Evolutionary conservation across 2,329 filamentous ascomycete species (phyloP), one percentile per base, ranked within the genome.

Genomic region (Diplodia corticola): DNA sequence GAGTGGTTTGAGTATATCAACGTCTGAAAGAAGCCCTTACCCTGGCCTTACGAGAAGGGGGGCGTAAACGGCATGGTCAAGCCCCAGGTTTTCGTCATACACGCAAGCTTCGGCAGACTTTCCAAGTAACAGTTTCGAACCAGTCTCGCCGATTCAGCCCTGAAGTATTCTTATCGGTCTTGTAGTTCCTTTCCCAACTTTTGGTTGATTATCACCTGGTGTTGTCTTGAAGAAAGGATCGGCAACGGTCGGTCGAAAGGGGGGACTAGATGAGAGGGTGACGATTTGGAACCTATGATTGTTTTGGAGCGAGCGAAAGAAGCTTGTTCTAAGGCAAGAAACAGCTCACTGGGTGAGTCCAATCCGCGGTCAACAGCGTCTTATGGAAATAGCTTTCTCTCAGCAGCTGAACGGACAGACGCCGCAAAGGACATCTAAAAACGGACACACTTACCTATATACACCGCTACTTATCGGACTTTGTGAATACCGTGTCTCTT

Each of bases 1-100:
- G 91, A 90, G 72, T 99, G 95, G 95, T 97, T 97, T 73, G 85
- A 81, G 67, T 89, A 96, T 83, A 97, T 99, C 75, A 88, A 88
- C 55, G 88, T 84, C 74, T 99, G 95, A 94, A 98, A 98, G 84
- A 77, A 86, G 75, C 91, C 91, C 71, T 97, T 95, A 88, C 94
- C 95, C 5, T 89, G 96, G 70, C 84, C 89, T 65, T 98, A 93
- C 74, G 93, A 96, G 80, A 89, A 86, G 70, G 88, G 93, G 64
- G 89, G 90, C 67, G 83, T 87, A 53, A 85, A 88, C 26, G 92
- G 91, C 37, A 80, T 91, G 68, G 97, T 98, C 82, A 98, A 98
- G 84, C 95, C 95, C 9, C 95, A 99, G 82, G 88, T 91, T 60
- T 82, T 98, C 72, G 95, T 99, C n/a, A n/a, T n/a, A n/a, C 9